Percentiles rank a stretch among this genome's conserved stretches.
Conservation (phyloP, 129 eudicot species). For the carrot (Daucus carota) region DH1_v3.0 NC_030388.2:32877501-32878000, state of each 20-base stretch:
- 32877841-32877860: constrained; percentile 23
- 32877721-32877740: neutral
- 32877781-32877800: neutral
- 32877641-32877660: neutral
- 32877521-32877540: neutral
- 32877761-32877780: neutral
- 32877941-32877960: constrained; percentile 33
- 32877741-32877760: neutral
- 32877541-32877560: neutral
- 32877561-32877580: neutral
- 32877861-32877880: constrained; percentile 23
- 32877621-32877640: neutral
- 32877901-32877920: constrained; percentile 21
- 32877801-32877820: constrained; percentile 41
- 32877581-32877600: neutral
- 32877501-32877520: constrained; percentile 19
- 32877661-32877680: neutral
- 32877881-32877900: constrained; percentile 46
- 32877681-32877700: neutral
- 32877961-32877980: constrained; percentile 35
- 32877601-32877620: neutral
- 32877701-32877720: neutral
- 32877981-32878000: constrained; percentile 14
- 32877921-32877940: constrained; percentile 16
- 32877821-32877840: constrained; percentile 15